Evolutionary conservation across 805 yeast genomes (phyloP).

Genomic region (Starmerella floricola): DNA sequence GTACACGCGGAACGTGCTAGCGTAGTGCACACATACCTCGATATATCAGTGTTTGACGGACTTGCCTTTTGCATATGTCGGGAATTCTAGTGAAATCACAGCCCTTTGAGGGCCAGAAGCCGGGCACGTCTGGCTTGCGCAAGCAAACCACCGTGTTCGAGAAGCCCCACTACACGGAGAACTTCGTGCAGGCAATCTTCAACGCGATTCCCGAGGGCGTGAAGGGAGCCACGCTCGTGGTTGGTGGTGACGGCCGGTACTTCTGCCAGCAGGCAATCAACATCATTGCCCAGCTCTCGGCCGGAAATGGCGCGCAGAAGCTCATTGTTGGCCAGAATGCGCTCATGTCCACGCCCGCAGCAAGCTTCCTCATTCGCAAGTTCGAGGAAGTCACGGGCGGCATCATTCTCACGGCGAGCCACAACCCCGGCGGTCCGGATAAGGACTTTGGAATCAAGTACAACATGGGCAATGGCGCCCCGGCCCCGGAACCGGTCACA

Average conservation of each 20-base stretch:
- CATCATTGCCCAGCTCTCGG: slow-evolving; percentile 67
- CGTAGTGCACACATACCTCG: no score
- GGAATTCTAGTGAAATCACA: slow-evolving; percentile 41
- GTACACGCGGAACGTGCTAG: no score
- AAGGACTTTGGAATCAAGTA: slow-evolving; percentile 93
- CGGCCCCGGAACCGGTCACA: slow-evolving; percentile 93
- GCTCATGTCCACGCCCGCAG: slow-evolving; percentile 87
- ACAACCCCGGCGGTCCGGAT: slow-evolving; percentile 93
- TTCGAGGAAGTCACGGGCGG: slow-evolving; percentile 64
- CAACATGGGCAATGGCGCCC: slow-evolving; percentile 91
- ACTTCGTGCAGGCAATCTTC: slow-evolving; percentile 78
- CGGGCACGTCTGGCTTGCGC: slow-evolving; percentile 94
- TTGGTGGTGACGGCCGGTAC: slow-evolving; percentile 96
- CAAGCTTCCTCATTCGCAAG: slow-evolving; percentile 81
- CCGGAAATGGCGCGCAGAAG: slow-evolving; percentile 82
- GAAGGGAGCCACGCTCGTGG: slow-evolving; percentile 58
- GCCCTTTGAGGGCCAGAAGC: slow-evolving; percentile 83
- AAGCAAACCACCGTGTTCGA: slow-evolving; percentile 81
- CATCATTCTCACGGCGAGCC: slow-evolving; percentile 89
- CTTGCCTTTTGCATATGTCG: slow-evolving; percentile 9
- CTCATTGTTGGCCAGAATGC: slow-evolving; percentile 82
- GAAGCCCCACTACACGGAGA: slow-evolving; percentile 73
- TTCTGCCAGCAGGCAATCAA: slow-evolving; percentile 75
- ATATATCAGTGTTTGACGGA: no score
- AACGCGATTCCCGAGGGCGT: slow-evolving; percentile 86